Evolutionary conservation across 225 moss, liverwort and hornwort genomes (phyloP).

Genomic region (Physcomitrellopsis africana): DNA sequence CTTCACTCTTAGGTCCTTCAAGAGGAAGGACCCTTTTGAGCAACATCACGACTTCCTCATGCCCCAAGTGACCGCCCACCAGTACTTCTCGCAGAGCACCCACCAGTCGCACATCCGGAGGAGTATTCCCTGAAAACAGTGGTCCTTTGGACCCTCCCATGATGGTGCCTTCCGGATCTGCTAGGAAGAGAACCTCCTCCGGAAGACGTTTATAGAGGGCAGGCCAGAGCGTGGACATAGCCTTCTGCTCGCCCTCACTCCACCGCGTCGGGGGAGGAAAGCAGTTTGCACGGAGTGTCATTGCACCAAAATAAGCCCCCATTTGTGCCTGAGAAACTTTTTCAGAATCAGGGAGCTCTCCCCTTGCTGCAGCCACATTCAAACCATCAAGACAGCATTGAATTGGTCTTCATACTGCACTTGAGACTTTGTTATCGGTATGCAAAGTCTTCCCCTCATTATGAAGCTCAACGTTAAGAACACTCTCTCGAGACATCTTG

Average conservation of each 20-base stretch:
- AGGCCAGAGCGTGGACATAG: conserved; percentile 72
- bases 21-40: conserved; percentile 71
- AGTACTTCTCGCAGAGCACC: conserved; percentile 78
- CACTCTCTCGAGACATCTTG: background rate
- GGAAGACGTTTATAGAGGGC: conserved; percentile 55
- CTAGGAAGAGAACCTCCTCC: conserved; percentile 73
- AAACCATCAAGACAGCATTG: conserved; percentile 24
- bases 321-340: conserved; percentile 75
- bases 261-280: conserved; percentile 70
- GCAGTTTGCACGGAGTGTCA: conserved; percentile 75
- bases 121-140: conserved; percentile 55
- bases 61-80: conserved; percentile 73
- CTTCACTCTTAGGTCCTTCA: conserved; percentile 39
- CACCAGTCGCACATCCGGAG: conserved; percentile 65
- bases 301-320: conserved; percentile 89
- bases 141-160: conserved; percentile 68
- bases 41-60: conserved; percentile 68
- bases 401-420: background rate
- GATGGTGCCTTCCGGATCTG: conserved; percentile 82
- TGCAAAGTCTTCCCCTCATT: too few species aligned
- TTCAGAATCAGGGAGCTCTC: conserved; percentile 59
- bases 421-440: background rate
- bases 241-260: conserved; percentile 81
- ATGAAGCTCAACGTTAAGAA: background rate
- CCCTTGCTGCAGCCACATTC: conserved; percentile 57